These are phyloP conservation scores for Epichloe hybrida DNA, from an alignment of 2,329 filamentous ascomycete genomes.

Conservation along the genomic window DNA sequence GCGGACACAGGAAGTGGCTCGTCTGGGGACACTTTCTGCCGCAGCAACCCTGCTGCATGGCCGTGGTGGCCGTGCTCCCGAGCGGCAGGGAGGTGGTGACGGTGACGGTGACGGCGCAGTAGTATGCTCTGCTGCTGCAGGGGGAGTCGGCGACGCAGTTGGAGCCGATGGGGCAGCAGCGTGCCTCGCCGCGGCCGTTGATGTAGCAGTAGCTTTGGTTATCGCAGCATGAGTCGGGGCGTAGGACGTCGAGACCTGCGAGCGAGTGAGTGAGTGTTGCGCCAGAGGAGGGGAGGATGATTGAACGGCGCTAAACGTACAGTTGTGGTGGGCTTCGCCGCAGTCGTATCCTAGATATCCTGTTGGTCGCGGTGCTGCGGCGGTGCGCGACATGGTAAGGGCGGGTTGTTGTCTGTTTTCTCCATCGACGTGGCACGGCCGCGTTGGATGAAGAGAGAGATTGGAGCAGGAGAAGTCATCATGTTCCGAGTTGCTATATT, in stretches of 20 bases:
- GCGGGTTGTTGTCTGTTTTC: no score
- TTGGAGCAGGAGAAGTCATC: no score
- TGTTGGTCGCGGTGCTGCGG: not conserved
- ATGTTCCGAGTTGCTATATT: no score
- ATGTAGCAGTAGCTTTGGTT: slow-evolving; percentile 34
- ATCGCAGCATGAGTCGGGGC: slow-evolving; percentile 25
- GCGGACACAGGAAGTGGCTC: slow-evolving; percentile 31
- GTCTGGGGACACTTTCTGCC: slow-evolving; percentile 25
- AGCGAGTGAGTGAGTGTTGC: no score
- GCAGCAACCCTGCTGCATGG: slow-evolving; percentile 23
- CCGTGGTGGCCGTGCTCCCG: slow-evolving; percentile 4
- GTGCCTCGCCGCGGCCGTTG: slow-evolving; percentile 16
- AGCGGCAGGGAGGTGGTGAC: slow-evolving; percentile 13
- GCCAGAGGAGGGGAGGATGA: not conserved
- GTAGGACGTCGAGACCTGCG: slow-evolving; percentile 29
- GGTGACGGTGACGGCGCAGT: slow-evolving; percentile 18
- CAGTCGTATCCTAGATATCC: slow-evolving; percentile 11
- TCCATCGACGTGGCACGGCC: no score
- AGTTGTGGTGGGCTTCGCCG: slow-evolving; percentile 16
- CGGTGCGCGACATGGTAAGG: not conserved
- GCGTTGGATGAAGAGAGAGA: no score
- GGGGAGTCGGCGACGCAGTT: slow-evolving; percentile 24
- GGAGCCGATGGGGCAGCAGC: slow-evolving; percentile 30
- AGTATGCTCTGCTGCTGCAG: slow-evolving; percentile 21
- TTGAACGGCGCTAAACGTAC: slow-evolving; percentile 8